phyloP scores from a whole-genome alignment of 2,329 filamentous ascomycete genomes.

The Diaporthe ampelina region DNA sequence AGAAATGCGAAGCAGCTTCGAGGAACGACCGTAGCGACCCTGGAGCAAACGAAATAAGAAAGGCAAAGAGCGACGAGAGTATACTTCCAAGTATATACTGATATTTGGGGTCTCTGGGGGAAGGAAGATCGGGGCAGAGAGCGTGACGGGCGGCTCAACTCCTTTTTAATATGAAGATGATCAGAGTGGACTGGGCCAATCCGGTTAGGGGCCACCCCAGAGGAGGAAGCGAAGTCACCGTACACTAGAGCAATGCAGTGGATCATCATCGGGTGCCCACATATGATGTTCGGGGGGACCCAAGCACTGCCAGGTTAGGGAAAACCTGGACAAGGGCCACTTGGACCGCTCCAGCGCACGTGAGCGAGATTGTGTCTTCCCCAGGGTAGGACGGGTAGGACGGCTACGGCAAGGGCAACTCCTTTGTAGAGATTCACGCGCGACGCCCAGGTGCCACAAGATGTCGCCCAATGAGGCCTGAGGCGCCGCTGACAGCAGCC shows the following conservation, averaged over 20 bases:
- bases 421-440: neutral
- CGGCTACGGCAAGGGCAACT: constrained; percentile 3
- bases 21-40: constrained; percentile 41
- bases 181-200: constrained; percentile 35
- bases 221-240: constrained; percentile 37
- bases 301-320: constrained; percentile 25
- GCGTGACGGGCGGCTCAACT: constrained; percentile 35
- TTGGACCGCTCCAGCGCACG: constrained; percentile 19
- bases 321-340: constrained; percentile 31
- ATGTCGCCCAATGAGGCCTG: neutral
- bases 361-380: constrained; percentile 18
- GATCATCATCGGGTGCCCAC: constrained; percentile 36
- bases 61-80: constrained; percentile 36
- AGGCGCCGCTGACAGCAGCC: constrained; percentile 15
- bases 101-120: constrained; percentile 25
- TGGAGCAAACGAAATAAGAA: constrained; percentile 32
- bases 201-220: constrained; percentile 29
- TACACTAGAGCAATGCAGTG: constrained; percentile 35
- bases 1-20: constrained; percentile 14
- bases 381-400: constrained; percentile 25
- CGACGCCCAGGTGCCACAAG: neutral
- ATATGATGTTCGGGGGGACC: constrained; percentile 31
- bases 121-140: constrained; percentile 11
- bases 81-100: constrained; percentile 34
- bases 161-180: constrained; percentile 41